Conservation (phyloP, 176 grass and related monocot species). For the Raddia guianensis region DNA sequence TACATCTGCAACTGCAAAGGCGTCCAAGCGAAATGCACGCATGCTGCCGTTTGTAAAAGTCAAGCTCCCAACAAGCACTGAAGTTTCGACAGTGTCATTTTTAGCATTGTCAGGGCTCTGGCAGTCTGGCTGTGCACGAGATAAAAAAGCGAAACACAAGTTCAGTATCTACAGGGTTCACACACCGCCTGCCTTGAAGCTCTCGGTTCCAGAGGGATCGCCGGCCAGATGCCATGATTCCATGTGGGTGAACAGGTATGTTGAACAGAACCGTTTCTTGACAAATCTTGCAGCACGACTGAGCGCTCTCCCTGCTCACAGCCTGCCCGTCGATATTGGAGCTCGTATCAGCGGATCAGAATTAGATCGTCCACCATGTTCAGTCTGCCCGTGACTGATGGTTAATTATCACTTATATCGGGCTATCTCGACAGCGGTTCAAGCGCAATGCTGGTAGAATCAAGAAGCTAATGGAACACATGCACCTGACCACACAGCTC, state of each 20-base stretch:
- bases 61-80: neutral
- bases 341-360: neutral
- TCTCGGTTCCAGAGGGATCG: slow-evolving; percentile 15
- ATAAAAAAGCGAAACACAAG: slow-evolving; percentile 9
- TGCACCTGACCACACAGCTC: neutral
- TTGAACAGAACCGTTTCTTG: slow-evolving; percentile 4
- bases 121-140: neutral
- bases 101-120: neutral
- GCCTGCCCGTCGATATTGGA: neutral
- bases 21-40: neutral
- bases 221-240: slow-evolving; percentile 34
- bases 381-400: neutral
- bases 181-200: slow-evolving; percentile 19
- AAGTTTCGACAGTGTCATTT: neutral
- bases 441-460: neutral
- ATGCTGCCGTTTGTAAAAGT: neutral
- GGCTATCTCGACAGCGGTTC: neutral
- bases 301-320: neutral
- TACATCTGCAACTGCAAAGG: neutral
- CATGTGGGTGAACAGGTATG: slow-evolving; percentile 47
- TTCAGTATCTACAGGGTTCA: slow-evolving; percentile 20
- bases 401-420: neutral
- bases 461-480: slow-evolving; percentile 17
- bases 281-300: slow-evolving; percentile 15
- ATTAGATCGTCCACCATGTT: neutral